These are phyloP conservation scores for Cercospora sesami DNA, from an alignment of 2,329 filamentous ascomycete genomes.

Conservation along the genomic window DNA sequence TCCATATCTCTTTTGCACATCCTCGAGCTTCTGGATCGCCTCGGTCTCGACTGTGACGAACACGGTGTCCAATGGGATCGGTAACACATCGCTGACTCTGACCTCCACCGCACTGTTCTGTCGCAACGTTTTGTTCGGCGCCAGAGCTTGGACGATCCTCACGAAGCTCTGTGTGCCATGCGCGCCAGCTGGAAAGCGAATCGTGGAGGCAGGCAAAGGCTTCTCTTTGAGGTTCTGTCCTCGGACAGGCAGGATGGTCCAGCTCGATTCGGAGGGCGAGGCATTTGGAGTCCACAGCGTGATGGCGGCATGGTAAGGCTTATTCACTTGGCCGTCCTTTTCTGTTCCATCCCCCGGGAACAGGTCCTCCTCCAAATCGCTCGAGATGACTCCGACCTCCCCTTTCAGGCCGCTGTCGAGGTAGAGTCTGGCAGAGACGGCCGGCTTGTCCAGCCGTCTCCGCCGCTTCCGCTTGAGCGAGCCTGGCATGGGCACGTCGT, in stretches of 20 bases:
- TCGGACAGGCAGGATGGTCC: slow-evolving; percentile 80
- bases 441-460: slow-evolving; percentile 63
- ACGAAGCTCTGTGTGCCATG: slow-evolving; percentile 77
- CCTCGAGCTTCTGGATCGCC: slow-evolving; percentile 74
- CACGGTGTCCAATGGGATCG: slow-evolving; percentile 77
- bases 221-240: slow-evolving; percentile 52
- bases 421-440: slow-evolving; percentile 75
- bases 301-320: slow-evolving; percentile 65
- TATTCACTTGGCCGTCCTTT: slow-evolving; percentile 41
- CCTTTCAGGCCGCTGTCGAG: slow-evolving; percentile 83
- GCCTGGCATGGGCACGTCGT: slow-evolving; percentile 45
- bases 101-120: slow-evolving; percentile 80
- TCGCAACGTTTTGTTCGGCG: slow-evolving; percentile 72
- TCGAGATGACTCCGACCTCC: slow-evolving; percentile 81
- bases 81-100: slow-evolving; percentile 74
- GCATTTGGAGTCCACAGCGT: slow-evolving; percentile 67
- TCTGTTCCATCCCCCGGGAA: slow-evolving; percentile 55
- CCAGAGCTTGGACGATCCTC: slow-evolving; percentile 65
- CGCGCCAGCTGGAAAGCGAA: slow-evolving; percentile 74
- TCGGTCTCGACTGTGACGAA: slow-evolving; percentile 85
- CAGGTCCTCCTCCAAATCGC: slow-evolving; percentile 79
- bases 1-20: slow-evolving; percentile 80
- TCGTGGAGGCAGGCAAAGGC: slow-evolving; percentile 70
- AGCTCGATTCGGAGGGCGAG: slow-evolving; percentile 63
- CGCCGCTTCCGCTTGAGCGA: slow-evolving; percentile 55